phyloP scores from a whole-genome alignment of 768 basidiomycete species.

The Leccinum arenicola region DNA sequence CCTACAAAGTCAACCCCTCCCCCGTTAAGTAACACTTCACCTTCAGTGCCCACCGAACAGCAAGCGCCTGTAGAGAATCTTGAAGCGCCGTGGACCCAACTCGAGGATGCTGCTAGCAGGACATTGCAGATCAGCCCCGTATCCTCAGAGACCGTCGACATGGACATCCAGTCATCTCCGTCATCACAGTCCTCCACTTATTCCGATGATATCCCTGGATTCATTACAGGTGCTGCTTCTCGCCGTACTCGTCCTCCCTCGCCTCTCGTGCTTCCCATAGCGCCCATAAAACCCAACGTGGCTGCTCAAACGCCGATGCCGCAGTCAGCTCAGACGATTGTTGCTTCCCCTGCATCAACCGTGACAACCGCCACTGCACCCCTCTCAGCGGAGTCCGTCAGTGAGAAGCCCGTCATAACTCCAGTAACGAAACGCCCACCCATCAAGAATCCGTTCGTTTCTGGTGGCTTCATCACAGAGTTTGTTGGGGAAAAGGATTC shows the following conservation, averaged over 20 bases:
- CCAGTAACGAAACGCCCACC: constrained; percentile 15
- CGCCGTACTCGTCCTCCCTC: constrained; percentile 25
- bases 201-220: constrained; percentile 31
- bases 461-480: constrained; percentile 48
- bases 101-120: constrained; percentile 29
- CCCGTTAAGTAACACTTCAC: constrained; percentile 7
- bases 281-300: constrained; percentile 7
- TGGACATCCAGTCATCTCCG: constrained; percentile 35
- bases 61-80: constrained; percentile 20
- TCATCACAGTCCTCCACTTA: constrained; percentile 25
- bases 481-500: constrained; percentile 35
- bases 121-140: constrained; percentile 29
- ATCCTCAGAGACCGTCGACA: constrained; percentile 34
- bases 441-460: constrained; percentile 46
- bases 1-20: constrained; percentile 6
- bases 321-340: constrained; percentile 12
- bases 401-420: constrained; percentile 13
- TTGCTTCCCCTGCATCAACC: constrained; percentile 20
- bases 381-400: constrained; percentile 2
- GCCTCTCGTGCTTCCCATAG: constrained; percentile 24
- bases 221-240: constrained; percentile 31
- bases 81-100: constrained; percentile 14
- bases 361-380: constrained; percentile 9
- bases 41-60: constrained; percentile 14
- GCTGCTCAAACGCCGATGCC: constrained; percentile 15